A percentile compares a stretch with the other conserved stretches of the same genome.
Conservation (phyloP, 2,329 filamentous ascomycete genomes). For the Orbilia oligospora region DNA sequence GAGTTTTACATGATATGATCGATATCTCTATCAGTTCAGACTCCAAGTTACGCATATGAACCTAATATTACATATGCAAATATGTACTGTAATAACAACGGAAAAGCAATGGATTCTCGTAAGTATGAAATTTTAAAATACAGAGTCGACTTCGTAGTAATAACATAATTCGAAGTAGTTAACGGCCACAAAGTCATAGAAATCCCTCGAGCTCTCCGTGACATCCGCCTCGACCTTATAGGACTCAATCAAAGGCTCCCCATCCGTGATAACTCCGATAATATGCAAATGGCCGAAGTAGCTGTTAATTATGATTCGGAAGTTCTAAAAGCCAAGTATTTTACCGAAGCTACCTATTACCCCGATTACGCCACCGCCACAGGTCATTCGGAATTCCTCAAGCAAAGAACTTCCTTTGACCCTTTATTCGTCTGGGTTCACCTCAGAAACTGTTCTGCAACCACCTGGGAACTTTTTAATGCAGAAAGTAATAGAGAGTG, state of each 20-base stretch:
- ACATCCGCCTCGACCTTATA: constrained; percentile 7
- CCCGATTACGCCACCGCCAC: constrained; percentile 18
- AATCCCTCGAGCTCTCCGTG: constrained; percentile 13
- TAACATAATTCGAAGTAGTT: neutral
- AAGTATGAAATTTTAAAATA: neutral
- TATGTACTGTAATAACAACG: no score
- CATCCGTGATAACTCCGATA: neutral
- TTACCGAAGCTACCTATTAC: constrained; percentile 25
- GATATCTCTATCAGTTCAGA: no score
- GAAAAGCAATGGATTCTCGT: neutral
- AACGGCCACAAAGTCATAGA: neutral
- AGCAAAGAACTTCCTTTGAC: neutral
- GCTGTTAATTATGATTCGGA: constrained; percentile 1
- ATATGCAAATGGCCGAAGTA: neutral
- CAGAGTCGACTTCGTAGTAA: no score
- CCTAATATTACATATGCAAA: neutral
- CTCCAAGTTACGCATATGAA: no score
- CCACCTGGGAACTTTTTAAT: neutral
- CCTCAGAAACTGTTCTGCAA: neutral
- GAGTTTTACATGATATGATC: no score
- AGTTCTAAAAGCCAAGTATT: constrained; percentile 19
- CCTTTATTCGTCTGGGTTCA: neutral
- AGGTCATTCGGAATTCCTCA: constrained; percentile 11
- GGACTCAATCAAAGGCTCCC: neutral
- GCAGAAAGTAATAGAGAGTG: neutral